Evolutionary conservation across 1,284 basidiomycete genomes (phyloP).

Genomic region (Acaromyces ingoldii): DNA sequence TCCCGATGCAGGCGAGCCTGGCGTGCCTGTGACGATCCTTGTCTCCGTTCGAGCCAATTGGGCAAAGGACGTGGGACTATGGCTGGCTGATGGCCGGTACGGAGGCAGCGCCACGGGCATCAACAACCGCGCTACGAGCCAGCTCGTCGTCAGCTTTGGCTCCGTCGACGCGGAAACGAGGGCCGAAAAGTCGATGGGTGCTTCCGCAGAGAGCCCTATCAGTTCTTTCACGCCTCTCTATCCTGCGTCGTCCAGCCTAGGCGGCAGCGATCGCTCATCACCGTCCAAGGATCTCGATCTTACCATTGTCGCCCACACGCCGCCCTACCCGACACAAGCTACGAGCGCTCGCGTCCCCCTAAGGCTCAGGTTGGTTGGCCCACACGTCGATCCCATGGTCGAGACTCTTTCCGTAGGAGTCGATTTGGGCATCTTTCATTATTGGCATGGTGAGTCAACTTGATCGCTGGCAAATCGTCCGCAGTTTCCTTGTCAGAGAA

Average conservation of each 20-base stretch:
- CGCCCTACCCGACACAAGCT: background rate
- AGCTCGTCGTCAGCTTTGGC: background rate
- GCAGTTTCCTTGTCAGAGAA: no score
- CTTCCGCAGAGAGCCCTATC: background rate
- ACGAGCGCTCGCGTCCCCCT: no score
- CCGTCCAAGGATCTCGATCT: background rate
- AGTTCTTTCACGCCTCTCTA: background rate
- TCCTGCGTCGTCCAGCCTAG: background rate
- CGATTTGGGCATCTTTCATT: no score
- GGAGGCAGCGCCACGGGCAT: background rate
- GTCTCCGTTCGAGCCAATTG: background rate
- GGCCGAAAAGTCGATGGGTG: background rate
- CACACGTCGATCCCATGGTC: no score
- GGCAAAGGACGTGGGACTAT: background rate
- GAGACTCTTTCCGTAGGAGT: no score
- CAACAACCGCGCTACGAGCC: background rate
- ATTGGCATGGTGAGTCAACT: no score
- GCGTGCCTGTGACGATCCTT: constrained; percentile 3
- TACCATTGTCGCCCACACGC: background rate
- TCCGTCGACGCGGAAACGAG: background rate
- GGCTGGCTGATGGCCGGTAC: background rate
- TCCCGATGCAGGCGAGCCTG: background rate
- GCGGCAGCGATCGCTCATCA: no score
- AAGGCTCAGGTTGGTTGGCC: no score
- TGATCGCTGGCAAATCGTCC: no score